A percentile compares a stretch with the other conserved stretches of the same genome.
These are phyloP conservation scores for Podospora comata DNA, from an alignment of 495 filamentous ascomycete genomes.

Conservation along the genomic window DNA sequence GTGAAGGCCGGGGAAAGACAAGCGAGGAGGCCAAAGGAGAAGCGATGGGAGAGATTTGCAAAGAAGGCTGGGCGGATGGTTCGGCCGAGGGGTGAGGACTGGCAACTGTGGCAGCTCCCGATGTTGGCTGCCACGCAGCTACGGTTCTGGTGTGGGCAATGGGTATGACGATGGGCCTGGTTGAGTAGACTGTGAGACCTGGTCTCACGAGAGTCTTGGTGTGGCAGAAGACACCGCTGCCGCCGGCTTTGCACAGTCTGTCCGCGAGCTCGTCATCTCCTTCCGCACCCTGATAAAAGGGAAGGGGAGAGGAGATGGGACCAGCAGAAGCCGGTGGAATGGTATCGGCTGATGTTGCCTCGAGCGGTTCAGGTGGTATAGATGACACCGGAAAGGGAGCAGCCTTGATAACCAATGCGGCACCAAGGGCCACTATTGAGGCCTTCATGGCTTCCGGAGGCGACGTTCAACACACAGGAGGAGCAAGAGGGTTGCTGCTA, in stretches of 20 bases:
- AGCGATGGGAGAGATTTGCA: neutral
- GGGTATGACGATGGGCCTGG: conserved; percentile 16
- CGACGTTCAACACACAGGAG: neutral
- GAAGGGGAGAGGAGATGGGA: neutral
- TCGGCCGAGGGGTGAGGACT: neutral
- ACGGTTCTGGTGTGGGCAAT: conserved; percentile 13
- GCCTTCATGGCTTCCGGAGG: conserved; percentile 26
- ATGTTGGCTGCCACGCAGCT: neutral
- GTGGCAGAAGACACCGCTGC: conserved; percentile 13
- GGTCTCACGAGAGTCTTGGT: conserved; percentile 10
- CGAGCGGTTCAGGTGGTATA: neutral
- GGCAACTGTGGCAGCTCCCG: neutral
- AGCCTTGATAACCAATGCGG: conserved; percentile 14
- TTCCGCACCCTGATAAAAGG: neutral
- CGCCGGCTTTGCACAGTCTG: conserved; percentile 10
- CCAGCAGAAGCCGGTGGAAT: neutral
- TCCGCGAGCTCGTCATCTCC: conserved; percentile 7
- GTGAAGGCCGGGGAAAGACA: neutral
- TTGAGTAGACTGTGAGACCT: conserved; percentile 12
- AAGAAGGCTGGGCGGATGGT: neutral
- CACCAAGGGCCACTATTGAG: conserved; percentile 20
- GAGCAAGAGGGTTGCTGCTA: neutral
- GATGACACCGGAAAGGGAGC: conserved; percentile 9
- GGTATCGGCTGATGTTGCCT: neutral
- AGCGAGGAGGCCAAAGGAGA: neutral